Evolutionary conservation across 2,329 filamentous ascomycete genomes (phyloP).

Genomic region (Pseudonectria buxi): DNA sequence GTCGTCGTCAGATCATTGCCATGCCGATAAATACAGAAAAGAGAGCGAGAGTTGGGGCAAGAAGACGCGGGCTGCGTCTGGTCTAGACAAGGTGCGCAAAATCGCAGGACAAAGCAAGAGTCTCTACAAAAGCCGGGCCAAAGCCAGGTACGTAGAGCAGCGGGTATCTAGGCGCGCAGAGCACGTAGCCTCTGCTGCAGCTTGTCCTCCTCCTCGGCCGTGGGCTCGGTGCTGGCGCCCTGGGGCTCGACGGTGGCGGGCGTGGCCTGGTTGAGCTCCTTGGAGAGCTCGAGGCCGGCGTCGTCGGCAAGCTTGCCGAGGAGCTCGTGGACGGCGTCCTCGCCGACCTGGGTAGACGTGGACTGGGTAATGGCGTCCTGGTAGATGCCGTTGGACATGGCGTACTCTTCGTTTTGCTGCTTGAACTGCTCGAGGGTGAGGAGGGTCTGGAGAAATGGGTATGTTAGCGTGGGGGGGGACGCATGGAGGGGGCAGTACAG

Average conservation of each 20-base stretch:
- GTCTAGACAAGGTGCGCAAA: no score
- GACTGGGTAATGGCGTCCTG: conserved; percentile 77
- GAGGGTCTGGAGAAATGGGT: conserved; percentile 38
- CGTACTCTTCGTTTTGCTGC: conserved; percentile 57
- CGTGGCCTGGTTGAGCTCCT: conserved; percentile 59
- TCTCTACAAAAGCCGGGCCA: not conserved
- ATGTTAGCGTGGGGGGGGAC: not conserved
- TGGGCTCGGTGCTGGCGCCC: conserved; percentile 56
- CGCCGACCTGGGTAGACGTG: conserved; percentile 63
- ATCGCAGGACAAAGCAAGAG: no score
- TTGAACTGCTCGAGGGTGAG: conserved; percentile 55
- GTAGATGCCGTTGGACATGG: conserved; percentile 66
- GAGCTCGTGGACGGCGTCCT: conserved; percentile 81
- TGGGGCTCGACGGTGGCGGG: conserved; percentile 53
- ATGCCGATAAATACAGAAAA: not conserved
- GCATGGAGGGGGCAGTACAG: no score
- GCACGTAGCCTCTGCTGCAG: conserved; percentile 56
- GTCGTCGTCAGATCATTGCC: not conserved
- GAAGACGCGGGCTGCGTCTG: not conserved
- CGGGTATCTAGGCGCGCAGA: conserved; percentile 39
- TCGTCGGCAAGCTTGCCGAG: conserved; percentile 84
- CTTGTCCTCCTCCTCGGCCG: conserved; percentile 72
- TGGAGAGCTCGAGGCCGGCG: conserved; percentile 72
- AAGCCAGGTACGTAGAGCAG: not conserved
- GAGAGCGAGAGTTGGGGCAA: no score